Conservation (phyloP, 495 filamentous ascomycete species). For the Podospora comata region DNA sequence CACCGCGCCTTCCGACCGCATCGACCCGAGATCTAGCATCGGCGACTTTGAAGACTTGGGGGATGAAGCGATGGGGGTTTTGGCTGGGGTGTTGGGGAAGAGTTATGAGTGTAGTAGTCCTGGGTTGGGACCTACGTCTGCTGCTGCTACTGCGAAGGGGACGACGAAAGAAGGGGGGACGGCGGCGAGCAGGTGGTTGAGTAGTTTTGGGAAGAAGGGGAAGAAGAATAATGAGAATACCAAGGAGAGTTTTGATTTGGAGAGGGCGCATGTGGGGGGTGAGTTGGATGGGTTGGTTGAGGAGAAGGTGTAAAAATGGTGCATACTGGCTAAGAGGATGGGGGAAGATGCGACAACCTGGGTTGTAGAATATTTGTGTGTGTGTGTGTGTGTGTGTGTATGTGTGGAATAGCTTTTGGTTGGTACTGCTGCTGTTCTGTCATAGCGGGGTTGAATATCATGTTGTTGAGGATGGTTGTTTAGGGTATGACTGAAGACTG, state of each 20-base stretch:
- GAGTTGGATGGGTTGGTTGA: slow-evolving; percentile 2
- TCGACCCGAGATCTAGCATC: slow-evolving; percentile 42
- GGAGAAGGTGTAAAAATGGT: not conserved
- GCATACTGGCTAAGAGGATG: no score
- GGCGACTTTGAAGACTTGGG: slow-evolving; percentile 48
- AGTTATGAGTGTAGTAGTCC: slow-evolving; percentile 48
- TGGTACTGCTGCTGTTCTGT: no score
- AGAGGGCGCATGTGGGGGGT: slow-evolving; percentile 23
- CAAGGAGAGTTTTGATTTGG: slow-evolving; percentile 47
- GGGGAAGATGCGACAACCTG: no score
- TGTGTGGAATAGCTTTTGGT: no score
- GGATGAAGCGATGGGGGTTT: slow-evolving; percentile 30
- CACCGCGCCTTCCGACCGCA: slow-evolving; percentile 43
- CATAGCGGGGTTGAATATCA: no score
- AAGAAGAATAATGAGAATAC: slow-evolving; percentile 47
- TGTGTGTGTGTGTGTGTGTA: no score
- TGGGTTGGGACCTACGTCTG: slow-evolving; percentile 35
- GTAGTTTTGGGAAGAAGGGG: slow-evolving; percentile 47
- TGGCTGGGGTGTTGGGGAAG: slow-evolving; percentile 29
- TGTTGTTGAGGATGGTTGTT: no score
- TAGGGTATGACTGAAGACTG: no score
- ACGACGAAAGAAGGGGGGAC: slow-evolving; percentile 23
- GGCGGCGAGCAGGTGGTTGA: slow-evolving; percentile 44
- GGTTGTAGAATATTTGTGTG: no score
- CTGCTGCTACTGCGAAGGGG: slow-evolving; percentile 14